Conservation (phyloP, 2,329 filamentous ascomycete genomes). For the Stemphylium beticola region DNA sequence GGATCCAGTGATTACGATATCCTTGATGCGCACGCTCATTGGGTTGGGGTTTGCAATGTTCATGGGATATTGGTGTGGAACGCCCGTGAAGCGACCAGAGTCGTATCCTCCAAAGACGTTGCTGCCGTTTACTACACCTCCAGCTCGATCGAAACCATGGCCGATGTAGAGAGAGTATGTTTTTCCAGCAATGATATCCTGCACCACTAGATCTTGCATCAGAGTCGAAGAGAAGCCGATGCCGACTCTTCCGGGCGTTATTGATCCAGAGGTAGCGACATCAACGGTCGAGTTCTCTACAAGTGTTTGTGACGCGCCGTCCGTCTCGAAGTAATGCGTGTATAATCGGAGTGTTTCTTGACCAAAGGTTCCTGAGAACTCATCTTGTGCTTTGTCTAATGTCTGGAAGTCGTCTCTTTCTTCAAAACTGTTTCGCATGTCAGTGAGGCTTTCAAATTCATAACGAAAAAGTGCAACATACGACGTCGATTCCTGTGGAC, state of each 20-base stretch:
- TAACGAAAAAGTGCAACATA: slow-evolving; percentile 21
- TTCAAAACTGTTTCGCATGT: slow-evolving; percentile 30
- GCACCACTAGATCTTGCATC: slow-evolving; percentile 44
- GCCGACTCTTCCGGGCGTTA: slow-evolving; percentile 47
- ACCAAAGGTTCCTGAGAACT: slow-evolving; percentile 39
- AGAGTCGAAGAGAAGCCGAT: slow-evolving; percentile 51
- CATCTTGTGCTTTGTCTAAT: slow-evolving; percentile 30
- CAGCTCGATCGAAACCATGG: slow-evolving; percentile 50
- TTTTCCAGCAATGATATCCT: slow-evolving; percentile 46
- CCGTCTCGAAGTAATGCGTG: slow-evolving; percentile 51
- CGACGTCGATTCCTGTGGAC: slow-evolving; percentile 38
- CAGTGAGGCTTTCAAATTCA: slow-evolving; percentile 7
- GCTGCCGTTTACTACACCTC: slow-evolving; percentile 51
- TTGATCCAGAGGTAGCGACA: slow-evolving; percentile 41
- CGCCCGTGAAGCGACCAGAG: slow-evolving; percentile 50
- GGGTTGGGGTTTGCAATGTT: slow-evolving; percentile 40
- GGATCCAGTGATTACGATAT: slow-evolving; percentile 46
- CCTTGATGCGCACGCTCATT: slow-evolving; percentile 49
- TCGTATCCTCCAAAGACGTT: slow-evolving; percentile 55
- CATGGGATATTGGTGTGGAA: slow-evolving; percentile 43
- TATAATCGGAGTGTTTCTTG: slow-evolving; percentile 47
- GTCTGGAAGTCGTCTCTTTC: slow-evolving; percentile 31
- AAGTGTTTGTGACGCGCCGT: slow-evolving; percentile 46
- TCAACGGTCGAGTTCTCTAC: slow-evolving; percentile 45
- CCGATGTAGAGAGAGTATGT: slow-evolving; percentile 55